Base-by-base conservation (phyloP, 805 yeast genomes). In the Wilhelminamyces savonicus region DNA sequence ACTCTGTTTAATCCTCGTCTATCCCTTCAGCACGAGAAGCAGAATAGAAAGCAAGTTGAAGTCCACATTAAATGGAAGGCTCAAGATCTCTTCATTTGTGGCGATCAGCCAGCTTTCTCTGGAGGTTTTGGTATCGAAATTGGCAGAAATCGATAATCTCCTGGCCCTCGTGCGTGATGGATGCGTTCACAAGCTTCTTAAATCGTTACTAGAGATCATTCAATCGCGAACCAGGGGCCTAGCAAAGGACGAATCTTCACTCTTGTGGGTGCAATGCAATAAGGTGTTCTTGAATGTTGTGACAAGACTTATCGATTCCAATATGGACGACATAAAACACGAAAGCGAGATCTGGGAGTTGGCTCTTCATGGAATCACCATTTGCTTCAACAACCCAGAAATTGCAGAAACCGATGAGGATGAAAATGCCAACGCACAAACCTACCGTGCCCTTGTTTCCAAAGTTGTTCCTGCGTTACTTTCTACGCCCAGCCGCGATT, bases 1-100 rank as follows among this genome's bases (percentile, higher is more conserved):
- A 38, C 47, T 82, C 21, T 68, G 76, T 16, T 56, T 66, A 6
- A 64, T 80, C 26, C 49, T 71, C 2, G 60, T 69, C 2, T 58
- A 79, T 28, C 87, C 88, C 2, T 79, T 75, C 47, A 76, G 75
- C 4, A 72, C 77, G 0, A 61, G 82, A 34, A 66, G 62, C 13
- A 56, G 77, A 32, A 79, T 81, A 24, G 66, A 71, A 29, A 67
- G 62, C 33, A 79, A 79, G 43, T 48, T 81, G 21, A 41, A 44
- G 23, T 27, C 44, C 12, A 34, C 50, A 17, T 47, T 49, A 25
- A 60, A 34, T 30, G 56, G 35, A 28, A 62, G 33, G 38, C 50
- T 42, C 41, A 68, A 72, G 29, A 67, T 80, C 18, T 84, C 88
- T 3, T 67, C 82, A 0, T 82, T 82, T 43, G 65, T 74, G 18